A percentile compares a stretch with the other conserved stretches of the same genome.
phyloP scores from a whole-genome alignment of 208 protist species.

The Perkinsela sp. region DNA sequence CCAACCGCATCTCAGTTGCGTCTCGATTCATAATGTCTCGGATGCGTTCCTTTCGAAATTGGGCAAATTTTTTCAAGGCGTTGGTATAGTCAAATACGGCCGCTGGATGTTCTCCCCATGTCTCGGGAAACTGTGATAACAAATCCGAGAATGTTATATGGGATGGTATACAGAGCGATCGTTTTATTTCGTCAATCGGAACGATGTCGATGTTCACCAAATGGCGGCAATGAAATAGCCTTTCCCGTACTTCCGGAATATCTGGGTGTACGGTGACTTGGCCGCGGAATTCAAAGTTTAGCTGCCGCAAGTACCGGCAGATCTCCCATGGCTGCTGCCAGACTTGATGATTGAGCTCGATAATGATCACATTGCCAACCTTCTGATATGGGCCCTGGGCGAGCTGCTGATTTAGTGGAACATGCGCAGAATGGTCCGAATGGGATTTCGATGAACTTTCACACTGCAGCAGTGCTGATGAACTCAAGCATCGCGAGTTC shows the following conservation, averaged over 20 bases:
- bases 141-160: conserved; percentile 39
- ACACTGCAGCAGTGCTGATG: no score
- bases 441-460: no score
- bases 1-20: conserved; percentile 22
- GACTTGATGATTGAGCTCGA: conserved; percentile 33
- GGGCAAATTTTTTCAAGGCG: conserved; percentile 42
- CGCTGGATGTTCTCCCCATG: conserved; percentile 18
- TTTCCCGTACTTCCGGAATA: conserved; percentile 25
- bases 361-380: conserved; percentile 48
- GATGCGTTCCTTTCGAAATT: conserved; percentile 30
- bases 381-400: conserved; percentile 20
- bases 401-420: conserved; percentile 3
- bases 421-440: no score
- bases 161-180: conserved; percentile 28
- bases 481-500: no score
- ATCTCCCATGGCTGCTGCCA: conserved; percentile 55
- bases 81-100: conserved; percentile 11
- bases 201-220: conserved; percentile 32
- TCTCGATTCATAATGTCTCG: conserved; percentile 47
- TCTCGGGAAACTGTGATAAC: conserved; percentile 14
- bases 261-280: conserved; percentile 45
- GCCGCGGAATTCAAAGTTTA: conserved; percentile 45
- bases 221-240: conserved; percentile 32
- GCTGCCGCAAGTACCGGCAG: conserved; percentile 32
- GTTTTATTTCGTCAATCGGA: conserved; percentile 42